phyloP scores from a whole-genome alignment of 148 eudicot genomes.

The Rhododendron vialii region DNA sequence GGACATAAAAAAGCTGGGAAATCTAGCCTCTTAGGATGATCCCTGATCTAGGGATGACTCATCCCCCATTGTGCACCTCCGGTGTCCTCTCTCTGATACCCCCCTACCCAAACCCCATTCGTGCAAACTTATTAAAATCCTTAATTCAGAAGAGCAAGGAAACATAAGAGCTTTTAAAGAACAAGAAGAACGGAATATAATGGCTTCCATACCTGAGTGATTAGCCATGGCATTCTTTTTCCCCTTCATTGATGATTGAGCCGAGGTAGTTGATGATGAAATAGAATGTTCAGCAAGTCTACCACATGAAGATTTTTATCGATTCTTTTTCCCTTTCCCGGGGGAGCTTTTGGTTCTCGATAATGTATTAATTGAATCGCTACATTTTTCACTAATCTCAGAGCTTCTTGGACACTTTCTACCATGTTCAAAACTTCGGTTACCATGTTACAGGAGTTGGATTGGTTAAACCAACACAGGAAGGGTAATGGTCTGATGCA shows the following conservation, averaged over 20 bases:
- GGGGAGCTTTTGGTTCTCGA: slow-evolving; percentile 54
- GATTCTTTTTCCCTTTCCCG: slow-evolving; percentile 36
- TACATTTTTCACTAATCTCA: neutral
- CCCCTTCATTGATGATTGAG: slow-evolving; percentile 47
- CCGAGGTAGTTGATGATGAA: slow-evolving; percentile 45
- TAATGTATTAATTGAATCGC: neutral
- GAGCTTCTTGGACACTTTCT: neutral
- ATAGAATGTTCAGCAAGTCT: slow-evolving; percentile 28
- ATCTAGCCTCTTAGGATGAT: too few species aligned
- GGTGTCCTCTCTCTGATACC: too few species aligned
- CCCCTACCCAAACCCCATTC: too few species aligned
- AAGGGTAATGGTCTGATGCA: too few species aligned
- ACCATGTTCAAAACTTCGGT: neutral
- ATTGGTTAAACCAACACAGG: too few species aligned
- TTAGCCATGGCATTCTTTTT: slow-evolving; percentile 52
- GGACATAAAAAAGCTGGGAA: too few species aligned
- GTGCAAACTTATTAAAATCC: neutral
- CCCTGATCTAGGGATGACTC: too few species aligned
- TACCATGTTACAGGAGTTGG: too few species aligned
- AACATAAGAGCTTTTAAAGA: too few species aligned
- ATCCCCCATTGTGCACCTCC: too few species aligned
- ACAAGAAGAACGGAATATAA: neutral
- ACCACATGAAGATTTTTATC: slow-evolving; percentile 49
- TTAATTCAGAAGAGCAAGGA: neutral
- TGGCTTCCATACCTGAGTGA: slow-evolving; percentile 47